These are phyloP conservation scores for Claviceps pusilla DNA, from an alignment of 2,329 filamentous ascomycete species.

Conservation along the genomic window DNA sequence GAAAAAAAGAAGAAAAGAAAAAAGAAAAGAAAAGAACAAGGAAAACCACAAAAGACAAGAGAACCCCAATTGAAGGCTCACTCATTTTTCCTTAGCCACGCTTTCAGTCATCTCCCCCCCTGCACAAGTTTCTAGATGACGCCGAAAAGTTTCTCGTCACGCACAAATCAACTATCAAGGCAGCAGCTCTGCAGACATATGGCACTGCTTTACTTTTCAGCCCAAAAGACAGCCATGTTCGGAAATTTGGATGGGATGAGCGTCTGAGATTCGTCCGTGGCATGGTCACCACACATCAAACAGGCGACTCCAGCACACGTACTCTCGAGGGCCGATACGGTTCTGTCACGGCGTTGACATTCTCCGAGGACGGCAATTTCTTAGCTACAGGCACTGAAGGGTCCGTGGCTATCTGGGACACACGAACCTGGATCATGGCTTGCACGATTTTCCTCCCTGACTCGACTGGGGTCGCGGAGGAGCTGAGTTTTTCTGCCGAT, in stretches of 20 bases:
- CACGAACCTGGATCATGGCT: background rate
- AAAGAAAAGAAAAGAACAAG: too few relatives aligned
- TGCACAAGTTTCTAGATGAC: conserved; percentile 14
- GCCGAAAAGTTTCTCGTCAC: conserved; percentile 12
- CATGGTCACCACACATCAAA: conserved; percentile 6
- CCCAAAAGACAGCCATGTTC: conserved; percentile 11
- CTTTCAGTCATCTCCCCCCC: conserved; percentile 5
- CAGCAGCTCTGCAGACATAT: conserved; percentile 19
- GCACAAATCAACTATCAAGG: conserved; percentile 13
- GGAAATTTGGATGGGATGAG: conserved; percentile 8
- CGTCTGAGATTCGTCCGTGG: conserved; percentile 8
- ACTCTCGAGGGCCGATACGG: conserved; percentile 6
- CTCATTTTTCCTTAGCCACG: background rate
- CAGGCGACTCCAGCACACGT: conserved; percentile 4
- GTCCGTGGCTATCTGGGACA: conserved; percentile 4
- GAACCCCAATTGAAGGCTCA: background rate
- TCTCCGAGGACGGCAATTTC: conserved; percentile 6
- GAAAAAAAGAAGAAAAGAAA: too few relatives aligned
- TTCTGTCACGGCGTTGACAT: conserved; percentile 5
- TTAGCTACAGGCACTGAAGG: conserved; percentile 6
- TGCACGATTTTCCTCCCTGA: conserved; percentile 6
- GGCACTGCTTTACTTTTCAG: conserved; percentile 18
- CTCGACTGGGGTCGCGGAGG: conserved; percentile 4
- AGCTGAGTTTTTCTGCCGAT: conserved; percentile 6
- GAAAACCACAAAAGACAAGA: background rate